Conservation (phyloP, 78 protist genomes). For the Bodo saltans region DNA sequence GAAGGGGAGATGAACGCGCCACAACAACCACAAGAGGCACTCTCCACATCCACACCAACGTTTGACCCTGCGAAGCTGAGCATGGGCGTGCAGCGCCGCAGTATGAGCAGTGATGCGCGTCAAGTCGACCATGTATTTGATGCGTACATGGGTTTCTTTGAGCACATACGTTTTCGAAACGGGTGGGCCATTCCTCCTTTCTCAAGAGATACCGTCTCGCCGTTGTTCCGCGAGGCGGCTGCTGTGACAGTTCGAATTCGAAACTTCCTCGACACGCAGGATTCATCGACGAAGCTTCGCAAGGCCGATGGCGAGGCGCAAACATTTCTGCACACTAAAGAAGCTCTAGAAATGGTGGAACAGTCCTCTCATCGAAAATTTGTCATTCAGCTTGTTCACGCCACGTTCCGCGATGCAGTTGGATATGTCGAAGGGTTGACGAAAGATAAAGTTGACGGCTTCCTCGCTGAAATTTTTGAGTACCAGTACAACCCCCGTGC, state of each 20-base stretch:
- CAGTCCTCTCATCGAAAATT: not conserved
- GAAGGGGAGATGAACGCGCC: no score
- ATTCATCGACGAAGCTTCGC: not conserved
- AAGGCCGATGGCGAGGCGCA: not conserved
- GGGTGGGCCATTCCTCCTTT: slow-evolving; percentile 24
- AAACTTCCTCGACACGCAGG: not conserved
- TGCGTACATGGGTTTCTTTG: not conserved
- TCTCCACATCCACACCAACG: no score
- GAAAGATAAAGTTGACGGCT: not conserved
- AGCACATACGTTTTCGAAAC: slow-evolving; percentile 15
- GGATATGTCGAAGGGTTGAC: slow-evolving; percentile 19
- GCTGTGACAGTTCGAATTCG: not conserved
- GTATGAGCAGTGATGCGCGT: no score
- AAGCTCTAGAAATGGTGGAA: not conserved
- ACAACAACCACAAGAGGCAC: no score
- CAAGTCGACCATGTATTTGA: not conserved
- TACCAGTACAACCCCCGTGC: not conserved
- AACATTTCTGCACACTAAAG: not conserved
- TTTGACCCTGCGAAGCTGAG: no score
- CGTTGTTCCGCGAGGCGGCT: slow-evolving; percentile 11
- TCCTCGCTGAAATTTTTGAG: not conserved
- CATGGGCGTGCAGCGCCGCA: no score
- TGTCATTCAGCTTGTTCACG: not conserved
- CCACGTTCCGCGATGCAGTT: not conserved
- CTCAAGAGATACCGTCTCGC: not conserved